A percentile compares a stretch with the other conserved stretches of the same genome.
phyloP scores from a whole-genome alignment of 2,329 filamentous ascomycete genomes.

The Ceratocystis cubensis region DNA sequence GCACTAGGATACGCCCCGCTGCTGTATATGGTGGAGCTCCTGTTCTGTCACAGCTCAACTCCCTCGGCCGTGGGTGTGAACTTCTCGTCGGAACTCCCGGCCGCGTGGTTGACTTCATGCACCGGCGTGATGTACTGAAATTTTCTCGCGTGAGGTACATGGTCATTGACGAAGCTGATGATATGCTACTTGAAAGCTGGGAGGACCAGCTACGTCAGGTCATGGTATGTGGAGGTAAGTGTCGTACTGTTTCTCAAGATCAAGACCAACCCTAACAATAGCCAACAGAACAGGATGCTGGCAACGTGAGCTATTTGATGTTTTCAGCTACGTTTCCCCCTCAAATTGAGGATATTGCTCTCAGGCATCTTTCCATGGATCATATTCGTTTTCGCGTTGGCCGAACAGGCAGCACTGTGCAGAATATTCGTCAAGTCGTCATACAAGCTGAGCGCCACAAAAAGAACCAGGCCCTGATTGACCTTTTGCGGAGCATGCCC shows the following conservation, averaged over 20 bases:
- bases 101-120: slow-evolving; percentile 73
- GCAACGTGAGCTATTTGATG: slow-evolving; percentile 58
- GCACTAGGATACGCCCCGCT: slow-evolving; percentile 84
- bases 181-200: slow-evolving; percentile 76
- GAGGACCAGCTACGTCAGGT: slow-evolving; percentile 61
- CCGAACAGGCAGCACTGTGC: slow-evolving; percentile 68
- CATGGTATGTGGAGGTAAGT: slow-evolving; percentile 24
- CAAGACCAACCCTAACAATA: background rate
- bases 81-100: slow-evolving; percentile 80
- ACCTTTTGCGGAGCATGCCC: slow-evolving; percentile 56
- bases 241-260: background rate
- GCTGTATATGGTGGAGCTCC: slow-evolving; percentile 80
- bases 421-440: slow-evolving; percentile 70
- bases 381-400: slow-evolving; percentile 76
- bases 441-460: slow-evolving; percentile 49
- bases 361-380: slow-evolving; percentile 58
- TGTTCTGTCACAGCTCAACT: slow-evolving; percentile 51
- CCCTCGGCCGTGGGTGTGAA: slow-evolving; percentile 76
- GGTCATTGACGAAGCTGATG: slow-evolving; percentile 89
- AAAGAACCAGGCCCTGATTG: slow-evolving; percentile 60
- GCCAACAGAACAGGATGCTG: slow-evolving; percentile 58
- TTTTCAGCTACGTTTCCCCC: slow-evolving; percentile 94
- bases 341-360: slow-evolving; percentile 61
- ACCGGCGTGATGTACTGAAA: slow-evolving; percentile 53
- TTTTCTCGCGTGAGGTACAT: slow-evolving; percentile 65